Evolutionary conservation across 2,329 filamentous ascomycete species (phyloP), one percentile per base, ranked within the genome.

Genomic region (Sporothrix pseudoabietina): DNA sequence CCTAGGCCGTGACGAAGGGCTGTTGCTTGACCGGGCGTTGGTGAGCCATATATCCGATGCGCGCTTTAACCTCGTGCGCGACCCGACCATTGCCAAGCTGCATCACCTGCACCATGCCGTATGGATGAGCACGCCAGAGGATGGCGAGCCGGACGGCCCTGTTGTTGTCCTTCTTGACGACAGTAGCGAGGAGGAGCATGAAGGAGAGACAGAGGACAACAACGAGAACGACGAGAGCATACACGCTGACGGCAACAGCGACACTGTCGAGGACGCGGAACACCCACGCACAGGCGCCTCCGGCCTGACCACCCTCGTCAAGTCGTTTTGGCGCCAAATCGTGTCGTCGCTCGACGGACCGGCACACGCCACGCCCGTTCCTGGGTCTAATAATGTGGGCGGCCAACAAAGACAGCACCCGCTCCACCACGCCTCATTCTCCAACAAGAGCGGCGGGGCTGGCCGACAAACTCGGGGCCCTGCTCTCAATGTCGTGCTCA

Each of bases 1-100:
- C 0, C 85, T 99, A 3, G 95, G 95, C 4, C 91, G 92, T 66
- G 94, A 98, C 79, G 95, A 98, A 81, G 92, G 91, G 76, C 89
- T 98, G 26, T 92, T 93, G 79, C 88, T 98, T 76, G 87, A 91
- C 65, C 89, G 92, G 32, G 90, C 94, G 73, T 88, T 95, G 35
- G 89, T 94, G 39, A 89, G 91, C 73, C 91, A 92, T 76, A 87
- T 94, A 49, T 88, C 89, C 30, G 95, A 98, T 81, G 92, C 94
- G 16, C 91, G 94, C 73, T 98, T 98, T 80, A 92, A 90, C 10
- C 88, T 93, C 39, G 85, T 94, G 35, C 89, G 92, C 65, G 93
- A 97, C 78, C 82, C 88, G 4, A 86, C 81, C 16, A 74, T 81
- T 0, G 79, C 79, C 39, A 82, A 80, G 75, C 76, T 82, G 55